Base-by-base conservation (phyloP, 78 protist species). In the Chrysochromulina tobinii region DNA sequence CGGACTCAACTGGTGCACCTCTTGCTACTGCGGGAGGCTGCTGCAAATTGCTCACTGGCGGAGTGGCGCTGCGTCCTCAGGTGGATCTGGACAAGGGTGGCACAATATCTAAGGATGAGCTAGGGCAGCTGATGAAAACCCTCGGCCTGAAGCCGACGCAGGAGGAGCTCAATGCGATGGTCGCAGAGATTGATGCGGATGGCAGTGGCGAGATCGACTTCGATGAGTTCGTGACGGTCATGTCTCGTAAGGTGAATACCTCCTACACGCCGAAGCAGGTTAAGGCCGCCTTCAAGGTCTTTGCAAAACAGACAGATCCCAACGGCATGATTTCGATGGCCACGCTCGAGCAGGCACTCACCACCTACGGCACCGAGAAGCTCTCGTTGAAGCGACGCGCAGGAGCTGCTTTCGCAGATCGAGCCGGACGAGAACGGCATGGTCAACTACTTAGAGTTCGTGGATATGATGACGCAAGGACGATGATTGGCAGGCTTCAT, bases 191-290 rank as follows among this genome's bases (percentile, higher is more conserved):
- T 15, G 96, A 94, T 18, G 58, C 79, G 61, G 94, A 94, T 38
- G 96, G 96, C 4, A 89, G 72, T 54, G 96, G 96, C 17, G 96
- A 94, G 61, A 94, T 94, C 61, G 96, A 94, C 68, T 94, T 94
- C 58, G 92, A 89, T 11, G 79, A 68, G 84, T 88, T 89, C 7
- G 64, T 73, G 18, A 17, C 11, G 25, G 93, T 90, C 18, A 90
- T 90, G 93, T 64, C 89, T 6, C 59, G 93, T 25, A 90, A 90
- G 27, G 93, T 83, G 83, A 64, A 81, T n/a, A 83, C 93, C 50
- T 48, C 88, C 6, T 90, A 90, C 93, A 90, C 93, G 8, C 89
- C 93, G 6, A 89, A 81, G 27, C 81, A 90, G 27, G 93, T 90
- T 57, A 90, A 90, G 79, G 93, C 89, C 53, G 93, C 93, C 9